Evolutionary conservation across 305 asterid species (phyloP), one percentile per base, ranked within the genome.

Genomic region (Rubia occidens): DNA sequence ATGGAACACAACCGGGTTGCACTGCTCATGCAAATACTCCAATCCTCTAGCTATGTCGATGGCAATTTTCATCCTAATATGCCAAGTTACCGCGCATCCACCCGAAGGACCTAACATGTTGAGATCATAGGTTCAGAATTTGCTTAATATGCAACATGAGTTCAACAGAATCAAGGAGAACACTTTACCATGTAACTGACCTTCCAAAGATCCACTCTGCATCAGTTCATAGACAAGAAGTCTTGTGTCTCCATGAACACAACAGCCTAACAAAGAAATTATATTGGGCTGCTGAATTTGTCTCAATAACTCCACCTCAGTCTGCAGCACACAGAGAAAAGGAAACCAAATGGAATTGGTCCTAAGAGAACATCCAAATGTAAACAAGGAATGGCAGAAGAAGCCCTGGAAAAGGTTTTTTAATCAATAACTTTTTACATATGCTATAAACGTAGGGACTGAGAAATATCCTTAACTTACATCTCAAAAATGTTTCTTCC

Each of bases 21-120:
- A 85, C 75, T 75, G 85, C 83, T 85, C 84, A 61, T 89, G 96
- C 71, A 89, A 79, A 82, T 84, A 82, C 64, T 89, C 89, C 80
- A 89, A 74, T 75, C 91, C 96, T 76, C 94, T 87, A 88, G 94
- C 96, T 29, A 77, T 76, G 75, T 88, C 94, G 60, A 88, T 88
- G 42, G 96, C 91, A 49, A 88, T 84, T 70, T 87, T 88, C 81
- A 88, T 76, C 72, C 91, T 78, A 20, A 74, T 64, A 66, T 76
- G 75, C 96, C 96, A 88, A 37, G 88, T 78, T 67, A 88, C 74
- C 61, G 78, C 85, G 20, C 88, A 74, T 76, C 96, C 96, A 74
- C 71, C 84, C 42, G 88, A 81, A 72, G 85, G 78, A 67, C 95
- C 95, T 88, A 64, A 64, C 55, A 53, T 69, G 72, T 56, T 60